Conservation (phyloP, 345 rosid genomes). For the Gossypioides kirkii region DNA sequence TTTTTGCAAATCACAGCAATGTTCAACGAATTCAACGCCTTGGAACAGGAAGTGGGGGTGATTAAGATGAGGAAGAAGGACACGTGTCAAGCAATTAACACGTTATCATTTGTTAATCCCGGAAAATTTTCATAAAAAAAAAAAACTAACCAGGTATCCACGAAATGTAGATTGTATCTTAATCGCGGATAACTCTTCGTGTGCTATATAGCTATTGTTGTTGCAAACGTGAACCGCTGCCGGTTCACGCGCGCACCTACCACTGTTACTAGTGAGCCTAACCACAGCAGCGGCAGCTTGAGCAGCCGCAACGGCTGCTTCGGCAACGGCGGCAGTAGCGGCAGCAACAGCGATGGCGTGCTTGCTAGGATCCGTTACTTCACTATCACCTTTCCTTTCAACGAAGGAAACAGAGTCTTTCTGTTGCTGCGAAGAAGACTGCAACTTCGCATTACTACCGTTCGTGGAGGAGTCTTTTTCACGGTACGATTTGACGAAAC, state of each 20-base stretch:
- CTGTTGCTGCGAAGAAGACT: conserved; percentile 11
- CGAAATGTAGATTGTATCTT: conserved; percentile 81
- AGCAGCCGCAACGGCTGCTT: conserved; percentile 75
- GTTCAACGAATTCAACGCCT: not conserved
- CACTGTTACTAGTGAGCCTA: conserved; percentile 64
- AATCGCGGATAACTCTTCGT: conserved; percentile 50
- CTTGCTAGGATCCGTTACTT: conserved; percentile 28
- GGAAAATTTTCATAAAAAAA: not conserved
- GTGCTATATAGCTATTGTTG: conserved; percentile 14
- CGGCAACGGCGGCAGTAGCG: conserved; percentile 75
- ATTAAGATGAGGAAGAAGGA: not conserved
- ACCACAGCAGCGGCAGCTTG: conserved; percentile 77
- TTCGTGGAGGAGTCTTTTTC: conserved; percentile 27
- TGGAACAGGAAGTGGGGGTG: not conserved
- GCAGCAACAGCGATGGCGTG: conserved; percentile 84
- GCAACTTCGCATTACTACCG: not conserved
- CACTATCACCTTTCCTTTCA: conserved; percentile 14
- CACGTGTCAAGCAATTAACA: conserved; percentile 11
- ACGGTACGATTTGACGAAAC: conserved; percentile 72
- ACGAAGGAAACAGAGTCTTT: conserved; percentile 4
- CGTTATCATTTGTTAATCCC: conserved; percentile 22
- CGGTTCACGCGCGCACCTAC: conserved; percentile 37
- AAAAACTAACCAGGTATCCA: conserved; percentile 68
- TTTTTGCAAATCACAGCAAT: not conserved
- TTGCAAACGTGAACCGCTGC: conserved; percentile 24